Evolutionary conservation across 225 moss, liverwort and hornwort genomes (phyloP), one percentile per base, ranked within the genome.

Genomic region (Rhytidiadelphus loreus): DNA sequence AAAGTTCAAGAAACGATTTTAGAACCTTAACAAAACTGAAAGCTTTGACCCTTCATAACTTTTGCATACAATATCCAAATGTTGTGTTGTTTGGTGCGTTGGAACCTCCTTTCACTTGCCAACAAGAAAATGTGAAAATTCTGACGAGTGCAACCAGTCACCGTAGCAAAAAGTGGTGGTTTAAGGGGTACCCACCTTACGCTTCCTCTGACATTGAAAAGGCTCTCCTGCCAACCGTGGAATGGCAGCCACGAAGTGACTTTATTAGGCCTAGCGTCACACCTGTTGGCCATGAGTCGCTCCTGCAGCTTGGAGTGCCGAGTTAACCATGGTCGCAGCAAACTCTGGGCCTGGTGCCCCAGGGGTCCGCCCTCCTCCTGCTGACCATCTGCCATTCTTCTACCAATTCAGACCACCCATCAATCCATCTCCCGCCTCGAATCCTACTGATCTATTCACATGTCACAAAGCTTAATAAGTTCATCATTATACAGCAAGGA

Each of bases 1-100:
- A 21, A 75, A 21, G 32, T 13, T 52, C 5, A 50, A 74, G 20
- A 74, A 32, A 50, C 5, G 0, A 35, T 22, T 21, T 35, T 8
- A 52, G 0, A 76, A 53, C 23, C 8, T 53, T 8, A 22, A 35
- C 22, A 2, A 21, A 12, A 20, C 0, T 13, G 0, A 33, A 8
- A 53, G 24, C 3, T 23, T 53, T 53, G 53, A 53, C 9, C 35
- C 2, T 53, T 53, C 3, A 1, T 23, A 35, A 53, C 53, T 37
- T 37, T 77, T 77, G 53, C 9, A 53, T 9, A 15, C 0, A 0
- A 0, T 37, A 37, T 37, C 15, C 53, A 77, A 53, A 53, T 52
- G 3, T 35, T 23, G 14, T 77, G 9, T 35, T 35, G 6, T 53
- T 15, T 37, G 13, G 15, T 24, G 24, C 6, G 0, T 77, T 37